These are phyloP conservation scores for Brasenia schreberi DNA, from an alignment of 164 flowering plant genomes.

Conservation along the genomic window DNA sequence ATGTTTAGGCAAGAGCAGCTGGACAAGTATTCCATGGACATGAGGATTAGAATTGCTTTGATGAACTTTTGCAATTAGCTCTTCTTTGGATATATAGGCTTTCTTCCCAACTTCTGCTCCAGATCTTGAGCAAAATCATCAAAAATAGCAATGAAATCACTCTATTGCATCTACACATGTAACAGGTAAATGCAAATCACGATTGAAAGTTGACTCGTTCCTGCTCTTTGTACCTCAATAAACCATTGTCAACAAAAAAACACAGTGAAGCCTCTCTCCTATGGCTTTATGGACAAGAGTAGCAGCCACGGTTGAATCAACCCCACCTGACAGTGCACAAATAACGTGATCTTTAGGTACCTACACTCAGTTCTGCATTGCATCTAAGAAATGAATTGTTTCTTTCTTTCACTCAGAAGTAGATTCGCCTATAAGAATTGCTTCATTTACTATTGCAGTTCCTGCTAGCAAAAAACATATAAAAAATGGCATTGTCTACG, in stretches of 20 bases:
- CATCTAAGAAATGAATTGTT: too few species aligned
- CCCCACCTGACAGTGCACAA: slow-evolving; percentile 93
- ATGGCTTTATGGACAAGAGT: slow-evolving; percentile 92
- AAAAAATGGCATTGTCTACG: too few species aligned
- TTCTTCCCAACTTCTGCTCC: slow-evolving; percentile 54
- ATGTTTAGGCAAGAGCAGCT: too few species aligned
- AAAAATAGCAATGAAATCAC: slow-evolving; percentile 65
- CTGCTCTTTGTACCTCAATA: slow-evolving; percentile 82
- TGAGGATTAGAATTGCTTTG: too few species aligned
- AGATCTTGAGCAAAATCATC: slow-evolving; percentile 72
- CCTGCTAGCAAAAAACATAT: too few species aligned
- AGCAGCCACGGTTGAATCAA: slow-evolving; percentile 98
- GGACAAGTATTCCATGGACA: too few species aligned
- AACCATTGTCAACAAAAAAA: slow-evolving; percentile 84
- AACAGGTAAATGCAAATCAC: slow-evolving; percentile 82
- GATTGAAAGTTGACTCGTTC: slow-evolving; percentile 86
- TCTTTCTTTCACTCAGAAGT: too few species aligned
- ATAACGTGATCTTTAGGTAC: slow-evolving; percentile 76
- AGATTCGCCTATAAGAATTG: too few species aligned
- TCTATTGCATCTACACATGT: slow-evolving; percentile 79
- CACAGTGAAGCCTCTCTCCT: slow-evolving; percentile 86
- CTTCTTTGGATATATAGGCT: slow-evolving; percentile 24
- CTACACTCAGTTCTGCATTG: too few species aligned
- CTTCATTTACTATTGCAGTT: too few species aligned
- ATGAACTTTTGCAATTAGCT: too few species aligned